These are phyloP conservation scores for Pythium utonaiense DNA, from an alignment of 352 stramenopile genomes.

Conservation along the genomic window DNA sequence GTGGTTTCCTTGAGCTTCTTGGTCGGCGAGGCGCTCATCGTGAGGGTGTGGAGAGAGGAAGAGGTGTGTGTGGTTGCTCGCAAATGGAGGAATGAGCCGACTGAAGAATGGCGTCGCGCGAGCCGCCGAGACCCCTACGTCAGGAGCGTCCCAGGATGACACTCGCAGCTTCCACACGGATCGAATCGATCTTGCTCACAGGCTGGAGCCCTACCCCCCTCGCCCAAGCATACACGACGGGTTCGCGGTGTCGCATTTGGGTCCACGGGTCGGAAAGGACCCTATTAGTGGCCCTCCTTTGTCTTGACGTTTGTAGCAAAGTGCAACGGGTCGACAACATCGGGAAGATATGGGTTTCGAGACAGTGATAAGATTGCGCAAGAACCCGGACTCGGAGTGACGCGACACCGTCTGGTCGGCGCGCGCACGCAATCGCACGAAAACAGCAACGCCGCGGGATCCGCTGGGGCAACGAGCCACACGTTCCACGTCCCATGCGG, in stretches of 20 bases:
- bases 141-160: neutral
- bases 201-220: slow-evolving; percentile 6
- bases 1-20: slow-evolving; percentile 76
- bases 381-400: slow-evolving; percentile 5
- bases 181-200: slow-evolving; percentile 14
- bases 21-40: slow-evolving; percentile 52
- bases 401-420: slow-evolving; percentile 1
- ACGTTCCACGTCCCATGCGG: neutral
- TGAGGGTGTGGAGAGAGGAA: slow-evolving; percentile 6
- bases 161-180: slow-evolving; percentile 12
- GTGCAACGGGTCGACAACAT: slow-evolving; percentile 6
- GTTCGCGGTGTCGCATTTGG: slow-evolving; percentile 18
- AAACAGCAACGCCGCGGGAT: slow-evolving; percentile 1
- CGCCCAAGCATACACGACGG: slow-evolving; percentile 7
- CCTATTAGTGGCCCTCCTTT: slow-evolving; percentile 3
- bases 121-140: neutral
- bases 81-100: slow-evolving; percentile 74
- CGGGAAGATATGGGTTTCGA: slow-evolving; percentile 8
- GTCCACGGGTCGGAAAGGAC: neutral
- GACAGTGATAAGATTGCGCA: slow-evolving; percentile 18
- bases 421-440: slow-evolving; percentile 19
- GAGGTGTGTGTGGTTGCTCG: slow-evolving; percentile 31
- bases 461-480: slow-evolving; percentile 14
- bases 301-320: slow-evolving; percentile 19
- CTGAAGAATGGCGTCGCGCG: neutral